These are phyloP conservation scores for Avena eriantha DNA, from an alignment of 176 grass and related monocot species.

Conservation along the genomic window DNA sequence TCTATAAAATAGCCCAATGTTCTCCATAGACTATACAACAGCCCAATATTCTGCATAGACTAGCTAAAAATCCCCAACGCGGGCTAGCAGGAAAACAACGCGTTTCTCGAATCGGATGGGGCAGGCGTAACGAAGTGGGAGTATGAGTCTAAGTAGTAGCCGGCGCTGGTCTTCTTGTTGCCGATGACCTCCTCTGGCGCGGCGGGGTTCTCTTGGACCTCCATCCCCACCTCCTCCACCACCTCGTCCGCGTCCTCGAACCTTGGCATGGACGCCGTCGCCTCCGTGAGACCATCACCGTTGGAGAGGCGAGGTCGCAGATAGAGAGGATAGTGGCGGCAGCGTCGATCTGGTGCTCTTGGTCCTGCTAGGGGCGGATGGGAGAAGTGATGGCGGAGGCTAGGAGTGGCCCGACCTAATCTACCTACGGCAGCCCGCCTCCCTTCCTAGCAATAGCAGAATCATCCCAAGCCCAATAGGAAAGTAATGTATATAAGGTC, in stretches of 20 bases:
- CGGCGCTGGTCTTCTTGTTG: conserved; percentile 60
- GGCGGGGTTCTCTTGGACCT: conserved; percentile 43
- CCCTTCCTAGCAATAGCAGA: no score
- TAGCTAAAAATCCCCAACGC: not conserved
- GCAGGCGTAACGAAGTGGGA: conserved; percentile 77
- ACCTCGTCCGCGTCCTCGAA: conserved; percentile 45
- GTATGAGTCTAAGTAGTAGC: conserved; percentile 93
- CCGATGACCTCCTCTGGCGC: conserved; percentile 55
- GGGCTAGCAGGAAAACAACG: not conserved
- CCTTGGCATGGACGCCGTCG: conserved; percentile 55
- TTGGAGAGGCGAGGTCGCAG: not conserved
- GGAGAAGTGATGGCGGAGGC: no score
- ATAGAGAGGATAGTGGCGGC: no score
- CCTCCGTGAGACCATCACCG: conserved; percentile 46
- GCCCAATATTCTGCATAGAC: not conserved
- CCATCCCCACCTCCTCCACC: conserved; percentile 38
- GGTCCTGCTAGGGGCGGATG: no score
- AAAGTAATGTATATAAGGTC: no score
- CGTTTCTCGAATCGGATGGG: not conserved
- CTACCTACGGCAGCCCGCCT: no score
- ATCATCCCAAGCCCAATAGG: no score
- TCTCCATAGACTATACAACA: no score
- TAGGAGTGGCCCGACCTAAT: no score
- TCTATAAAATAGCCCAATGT: no score
- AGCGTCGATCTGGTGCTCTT: no score